Conservation (phyloP, 345 rosid genomes). For the Salix dunnii region DNA sequence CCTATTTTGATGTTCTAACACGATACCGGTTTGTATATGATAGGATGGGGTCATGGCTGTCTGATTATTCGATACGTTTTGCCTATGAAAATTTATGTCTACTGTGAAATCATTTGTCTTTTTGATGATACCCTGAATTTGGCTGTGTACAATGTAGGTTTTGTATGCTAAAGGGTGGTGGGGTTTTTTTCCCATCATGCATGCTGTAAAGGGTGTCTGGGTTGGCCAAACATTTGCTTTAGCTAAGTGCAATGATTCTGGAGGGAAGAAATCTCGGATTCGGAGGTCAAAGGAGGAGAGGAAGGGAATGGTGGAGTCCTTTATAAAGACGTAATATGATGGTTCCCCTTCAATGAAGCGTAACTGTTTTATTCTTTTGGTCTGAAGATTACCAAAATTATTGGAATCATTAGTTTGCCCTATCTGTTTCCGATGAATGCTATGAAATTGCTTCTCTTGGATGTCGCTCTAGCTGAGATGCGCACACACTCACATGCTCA, state of each 20-base stretch:
- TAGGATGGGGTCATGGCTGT: neutral
- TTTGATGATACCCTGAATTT: neutral
- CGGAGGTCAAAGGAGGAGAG: constrained; percentile 96
- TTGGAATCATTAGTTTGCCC: neutral
- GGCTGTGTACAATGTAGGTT: constrained; percentile 7
- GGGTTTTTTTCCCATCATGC: constrained; percentile 44
- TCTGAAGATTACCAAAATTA: neutral
- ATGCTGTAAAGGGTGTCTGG: constrained; percentile 62
- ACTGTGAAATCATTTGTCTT: neutral
- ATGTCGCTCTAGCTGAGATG: neutral
- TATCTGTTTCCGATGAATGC: neutral
- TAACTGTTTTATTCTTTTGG: constrained; percentile 4
- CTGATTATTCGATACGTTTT: neutral
- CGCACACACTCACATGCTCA: neutral
- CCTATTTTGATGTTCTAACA: neutral
- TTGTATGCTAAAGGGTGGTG: constrained; percentile 13
- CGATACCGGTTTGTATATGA: neutral
- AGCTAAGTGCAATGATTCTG: constrained; percentile 66
- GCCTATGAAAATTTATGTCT: neutral
- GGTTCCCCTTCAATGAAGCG: constrained; percentile 12
- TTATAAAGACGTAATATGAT: constrained; percentile 65
- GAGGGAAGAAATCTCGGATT: constrained; percentile 66
- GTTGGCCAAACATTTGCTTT: constrained; percentile 73
- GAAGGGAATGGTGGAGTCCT: constrained; percentile 73
- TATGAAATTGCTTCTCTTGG: neutral